Evolutionary conservation across 306 rosid genomes (phyloP).

Genomic region (Begonia masoniana): DNA sequence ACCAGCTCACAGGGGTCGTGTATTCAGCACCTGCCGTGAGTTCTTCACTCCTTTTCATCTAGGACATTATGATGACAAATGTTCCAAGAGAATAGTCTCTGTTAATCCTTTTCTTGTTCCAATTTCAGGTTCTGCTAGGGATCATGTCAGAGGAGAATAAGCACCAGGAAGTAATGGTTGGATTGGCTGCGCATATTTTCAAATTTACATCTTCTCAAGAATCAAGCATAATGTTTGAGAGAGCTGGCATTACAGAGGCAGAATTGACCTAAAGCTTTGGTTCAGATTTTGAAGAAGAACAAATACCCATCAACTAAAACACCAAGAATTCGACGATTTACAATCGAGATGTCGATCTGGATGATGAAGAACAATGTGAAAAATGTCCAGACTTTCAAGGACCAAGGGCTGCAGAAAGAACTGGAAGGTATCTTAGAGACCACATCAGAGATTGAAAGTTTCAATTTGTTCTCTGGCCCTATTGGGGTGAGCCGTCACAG

Average conservation of each 20-base stretch:
- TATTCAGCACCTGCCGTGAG: conserved; percentile 74
- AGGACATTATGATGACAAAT: conserved; percentile 10
- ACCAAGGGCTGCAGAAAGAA: conserved; percentile 41
- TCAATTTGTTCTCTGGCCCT: conserved; percentile 78
- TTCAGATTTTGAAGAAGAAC: conserved; percentile 50
- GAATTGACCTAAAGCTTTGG: conserved; percentile 37
- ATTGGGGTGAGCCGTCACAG: conserved; percentile 75
- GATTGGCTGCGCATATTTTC: conserved; percentile 63
- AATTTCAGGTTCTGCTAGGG: conserved; percentile 41
- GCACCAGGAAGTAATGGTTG: conserved; percentile 89
- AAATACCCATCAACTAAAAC: conserved; percentile 52
- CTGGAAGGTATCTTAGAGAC: conserved; percentile 70
- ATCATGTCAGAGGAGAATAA: conserved; percentile 58
- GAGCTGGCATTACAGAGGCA: conserved; percentile 45
- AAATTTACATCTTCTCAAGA: conserved; percentile 51
- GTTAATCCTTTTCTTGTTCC: conserved; percentile 8
- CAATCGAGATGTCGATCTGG: conserved; percentile 71
- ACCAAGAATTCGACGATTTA: conserved; percentile 82
- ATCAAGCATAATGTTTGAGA: conserved; percentile 42
- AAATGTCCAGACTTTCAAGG: conserved; percentile 34
- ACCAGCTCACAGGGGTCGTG: conserved; percentile 37
- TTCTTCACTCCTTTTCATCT: conserved; percentile 5
- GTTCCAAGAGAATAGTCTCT: background rate
- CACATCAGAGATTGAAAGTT: conserved; percentile 97
- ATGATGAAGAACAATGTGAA: conserved; percentile 65